These are phyloP conservation scores for Pseudocercospora cruenta DNA, from an alignment of 2,329 filamentous ascomycete genomes.

Conservation along the genomic window DNA sequence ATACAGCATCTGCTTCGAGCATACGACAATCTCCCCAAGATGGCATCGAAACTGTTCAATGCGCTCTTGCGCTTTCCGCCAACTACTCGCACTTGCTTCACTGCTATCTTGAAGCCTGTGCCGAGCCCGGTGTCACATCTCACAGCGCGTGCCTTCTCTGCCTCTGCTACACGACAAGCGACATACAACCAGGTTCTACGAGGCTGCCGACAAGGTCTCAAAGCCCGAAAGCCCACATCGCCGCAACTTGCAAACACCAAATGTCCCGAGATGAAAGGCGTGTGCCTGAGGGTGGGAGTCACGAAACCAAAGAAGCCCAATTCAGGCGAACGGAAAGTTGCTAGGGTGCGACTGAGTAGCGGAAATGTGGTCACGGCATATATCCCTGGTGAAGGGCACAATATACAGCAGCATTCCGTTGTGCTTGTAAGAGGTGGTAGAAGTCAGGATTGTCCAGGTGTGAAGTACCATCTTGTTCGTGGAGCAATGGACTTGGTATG, in stretches of 20 bases:
- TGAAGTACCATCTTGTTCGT: constrained; percentile 90
- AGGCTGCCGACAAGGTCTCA: constrained; percentile 78
- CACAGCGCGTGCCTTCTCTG: constrained; percentile 44
- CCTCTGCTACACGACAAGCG: constrained; percentile 43
- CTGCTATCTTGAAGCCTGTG: constrained; percentile 27
- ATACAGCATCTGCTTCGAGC: background rate
- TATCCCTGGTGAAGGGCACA: constrained; percentile 97
- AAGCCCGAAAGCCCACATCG: constrained; percentile 82
- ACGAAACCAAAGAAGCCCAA: constrained; percentile 99
- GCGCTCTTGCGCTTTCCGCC: constrained; percentile 43
- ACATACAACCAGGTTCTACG: constrained; percentile 58
- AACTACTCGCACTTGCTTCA: constrained; percentile 33
- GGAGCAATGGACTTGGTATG: constrained; percentile 91
- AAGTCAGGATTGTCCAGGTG: constrained; percentile 96
- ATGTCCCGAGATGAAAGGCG: constrained; percentile 87
- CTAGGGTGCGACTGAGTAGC: constrained; percentile 83
- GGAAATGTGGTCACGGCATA: constrained; percentile 89
- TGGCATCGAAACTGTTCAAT: constrained; percentile 46
- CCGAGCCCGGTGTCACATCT: constrained; percentile 25
- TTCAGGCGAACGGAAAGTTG: constrained; percentile 94
- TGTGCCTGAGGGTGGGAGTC: constrained; percentile 91
- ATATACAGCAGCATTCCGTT: constrained; percentile 98
- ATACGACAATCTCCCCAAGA: constrained; percentile 24
- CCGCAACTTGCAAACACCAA: constrained; percentile 69
- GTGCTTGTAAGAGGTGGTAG: constrained; percentile 93